Evolutionary conservation across 2,329 filamentous ascomycete species (phyloP).

Genomic region (Spiromastix sp.): DNA sequence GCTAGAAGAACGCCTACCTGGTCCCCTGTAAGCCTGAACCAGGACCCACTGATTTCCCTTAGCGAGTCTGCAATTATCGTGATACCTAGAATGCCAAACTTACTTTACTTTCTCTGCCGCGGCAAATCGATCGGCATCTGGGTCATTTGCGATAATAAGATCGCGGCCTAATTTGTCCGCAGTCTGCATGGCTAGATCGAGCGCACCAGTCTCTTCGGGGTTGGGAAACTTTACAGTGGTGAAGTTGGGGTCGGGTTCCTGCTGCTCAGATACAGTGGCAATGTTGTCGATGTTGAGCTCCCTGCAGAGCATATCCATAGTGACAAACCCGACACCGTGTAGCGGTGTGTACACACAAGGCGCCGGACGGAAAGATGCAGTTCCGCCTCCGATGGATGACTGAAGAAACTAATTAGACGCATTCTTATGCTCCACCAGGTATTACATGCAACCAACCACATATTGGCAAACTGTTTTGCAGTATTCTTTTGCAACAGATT

Average conservation of each 20-base stretch:
- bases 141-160: constrained; percentile 53
- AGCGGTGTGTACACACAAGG: constrained; percentile 35
- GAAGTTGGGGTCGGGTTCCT: constrained; percentile 52
- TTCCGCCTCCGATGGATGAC: constrained; percentile 24
- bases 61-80: not conserved
- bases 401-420: constrained; percentile 10
- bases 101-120: constrained; percentile 47
- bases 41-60: constrained; percentile 31
- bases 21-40: constrained; percentile 56
- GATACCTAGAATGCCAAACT: constrained; percentile 8
- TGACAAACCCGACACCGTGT: constrained; percentile 29
- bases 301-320: constrained; percentile 24
- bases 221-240: constrained; percentile 56
- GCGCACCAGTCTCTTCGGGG: constrained; percentile 53
- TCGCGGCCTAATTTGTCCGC: constrained; percentile 40
- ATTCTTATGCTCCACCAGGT: too few species aligned
- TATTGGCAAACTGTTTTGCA: constrained; percentile 21
- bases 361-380: constrained; percentile 17
- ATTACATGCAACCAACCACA: constrained; percentile 23
- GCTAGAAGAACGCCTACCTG: constrained; percentile 52
- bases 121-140: constrained; percentile 55
- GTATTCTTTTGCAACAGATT: constrained; percentile 21
- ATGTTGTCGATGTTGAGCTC: constrained; percentile 25
- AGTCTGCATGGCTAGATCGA: constrained; percentile 48
- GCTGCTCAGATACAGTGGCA: constrained; percentile 34